These are phyloP conservation scores for Yamadazyma sp. DNA, from an alignment of 1,139 yeast genomes.

Conservation along the genomic window DNA sequence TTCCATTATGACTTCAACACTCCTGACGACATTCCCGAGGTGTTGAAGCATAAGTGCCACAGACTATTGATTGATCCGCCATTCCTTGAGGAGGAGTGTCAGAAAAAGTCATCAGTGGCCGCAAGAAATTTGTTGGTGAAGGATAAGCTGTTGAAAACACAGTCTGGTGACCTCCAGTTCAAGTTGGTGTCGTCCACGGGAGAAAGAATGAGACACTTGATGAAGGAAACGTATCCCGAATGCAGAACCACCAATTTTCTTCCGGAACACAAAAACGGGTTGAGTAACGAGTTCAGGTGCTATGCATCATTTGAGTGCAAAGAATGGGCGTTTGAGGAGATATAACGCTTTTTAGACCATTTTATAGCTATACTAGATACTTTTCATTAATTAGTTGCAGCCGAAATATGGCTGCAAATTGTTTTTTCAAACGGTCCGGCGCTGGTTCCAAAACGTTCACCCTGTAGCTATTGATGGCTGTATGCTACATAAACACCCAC, in stretches of 20 bases:
- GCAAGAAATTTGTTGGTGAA: constrained; percentile 58
- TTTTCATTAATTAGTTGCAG: too few relatives aligned
- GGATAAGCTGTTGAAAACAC: constrained; percentile 36
- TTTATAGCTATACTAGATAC: too few relatives aligned
- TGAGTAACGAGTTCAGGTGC: constrained; percentile 85
- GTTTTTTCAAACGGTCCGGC: too few relatives aligned
- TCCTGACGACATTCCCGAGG: constrained; percentile 63
- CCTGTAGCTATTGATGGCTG: too few relatives aligned
- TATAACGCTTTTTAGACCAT: background rate
- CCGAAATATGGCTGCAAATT: too few relatives aligned
- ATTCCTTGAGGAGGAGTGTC: constrained; percentile 78
- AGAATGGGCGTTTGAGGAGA: constrained; percentile 32
- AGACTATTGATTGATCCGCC: constrained; percentile 88
- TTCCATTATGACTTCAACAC: constrained; percentile 71
- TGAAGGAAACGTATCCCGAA: constrained; percentile 63
- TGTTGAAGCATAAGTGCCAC: constrained; percentile 62
- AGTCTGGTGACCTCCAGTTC: constrained; percentile 41
- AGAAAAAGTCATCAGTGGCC: constrained; percentile 68
- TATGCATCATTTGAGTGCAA: constrained; percentile 69
- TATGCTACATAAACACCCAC: too few relatives aligned
- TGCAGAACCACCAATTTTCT: constrained; percentile 60
- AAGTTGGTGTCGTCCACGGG: constrained; percentile 79
- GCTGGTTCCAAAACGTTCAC: too few relatives aligned
- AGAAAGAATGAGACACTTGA: constrained; percentile 73
- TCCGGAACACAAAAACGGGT: constrained; percentile 83